Percentiles rank a stretch among this genome's conserved stretches.
Evolutionary conservation across 805 yeast genomes (phyloP).

Genomic region (Starmerella stigmatis): DNA sequence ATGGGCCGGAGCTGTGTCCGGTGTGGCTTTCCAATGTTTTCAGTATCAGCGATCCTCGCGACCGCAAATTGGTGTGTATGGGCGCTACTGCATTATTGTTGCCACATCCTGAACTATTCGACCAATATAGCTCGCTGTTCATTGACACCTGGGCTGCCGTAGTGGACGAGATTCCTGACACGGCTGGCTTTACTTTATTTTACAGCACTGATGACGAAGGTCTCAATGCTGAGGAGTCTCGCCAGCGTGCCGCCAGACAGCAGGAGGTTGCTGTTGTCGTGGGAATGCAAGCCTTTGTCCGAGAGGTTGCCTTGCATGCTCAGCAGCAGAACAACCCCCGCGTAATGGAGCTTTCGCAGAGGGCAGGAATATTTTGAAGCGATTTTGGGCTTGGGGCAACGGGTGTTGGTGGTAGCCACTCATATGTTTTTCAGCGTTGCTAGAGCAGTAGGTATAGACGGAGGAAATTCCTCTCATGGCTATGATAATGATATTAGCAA

Average conservation of each 20-base stretch:
- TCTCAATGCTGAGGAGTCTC: slow-evolving; percentile 22
- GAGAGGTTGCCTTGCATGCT: slow-evolving; percentile 5
- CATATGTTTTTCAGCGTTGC: too few species aligned
- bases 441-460: too few species aligned
- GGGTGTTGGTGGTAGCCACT: too few species aligned
- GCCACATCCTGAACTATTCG: slow-evolving; percentile 14
- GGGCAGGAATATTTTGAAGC: background rate
- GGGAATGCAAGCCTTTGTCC: slow-evolving; percentile 1
- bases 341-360: background rate
- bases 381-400: background rate
- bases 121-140: slow-evolving; percentile 18
- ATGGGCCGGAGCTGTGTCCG: slow-evolving; percentile 3
- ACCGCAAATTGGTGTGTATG: slow-evolving; percentile 55
- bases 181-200: slow-evolving; percentile 38
- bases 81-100: slow-evolving; percentile 32
- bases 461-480: too few species aligned
- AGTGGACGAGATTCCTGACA: slow-evolving; percentile 68
- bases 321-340: slow-evolving; percentile 7
- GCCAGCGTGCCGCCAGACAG: slow-evolving; percentile 31
- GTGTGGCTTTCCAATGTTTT: slow-evolving; percentile 33
- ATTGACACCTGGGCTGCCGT: slow-evolving; percentile 42
- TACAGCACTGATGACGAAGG: slow-evolving; percentile 22
- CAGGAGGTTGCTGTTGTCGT: slow-evolving; percentile 44
- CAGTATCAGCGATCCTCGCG: slow-evolving; percentile 62
- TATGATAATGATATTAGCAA: too few species aligned